A percentile compares a stretch with the other conserved stretches of the same genome.
Conservation (phyloP, 73 alveolate species). For the Tetrahymena elliotti region DNA sequence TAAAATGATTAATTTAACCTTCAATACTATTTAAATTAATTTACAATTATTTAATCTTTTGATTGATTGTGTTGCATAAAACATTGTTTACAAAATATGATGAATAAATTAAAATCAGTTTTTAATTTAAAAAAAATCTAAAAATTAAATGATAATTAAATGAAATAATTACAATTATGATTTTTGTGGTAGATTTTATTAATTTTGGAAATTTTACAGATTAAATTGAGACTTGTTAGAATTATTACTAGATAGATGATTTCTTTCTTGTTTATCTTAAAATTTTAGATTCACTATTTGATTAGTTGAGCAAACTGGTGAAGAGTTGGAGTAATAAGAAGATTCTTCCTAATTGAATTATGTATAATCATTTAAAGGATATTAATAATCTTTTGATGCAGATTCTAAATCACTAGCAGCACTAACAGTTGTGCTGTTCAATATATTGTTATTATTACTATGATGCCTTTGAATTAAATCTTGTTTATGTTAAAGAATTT, state of each 20-base stretch:
- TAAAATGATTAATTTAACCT: no score
- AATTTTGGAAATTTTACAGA: neutral
- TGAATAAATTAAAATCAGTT: no score
- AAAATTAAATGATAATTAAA: no score
- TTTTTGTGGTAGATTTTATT: neutral
- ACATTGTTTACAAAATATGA: no score
- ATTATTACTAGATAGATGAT: neutral
- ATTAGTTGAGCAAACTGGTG: neutral
- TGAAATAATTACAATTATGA: neutral
- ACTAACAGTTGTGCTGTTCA: neutral
- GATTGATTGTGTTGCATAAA: no score
- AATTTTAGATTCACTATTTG: neutral
- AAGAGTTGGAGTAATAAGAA: neutral
- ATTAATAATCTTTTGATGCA: neutral
- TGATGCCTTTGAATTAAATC: neutral
- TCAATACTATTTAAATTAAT: neutral
- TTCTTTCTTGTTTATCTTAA: neutral
- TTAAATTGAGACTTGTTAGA: neutral
- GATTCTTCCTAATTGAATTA: neutral
- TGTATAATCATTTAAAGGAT: neutral
- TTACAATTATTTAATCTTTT: no score
- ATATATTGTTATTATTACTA: neutral
- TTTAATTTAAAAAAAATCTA: no score
- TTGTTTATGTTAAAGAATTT: no score
- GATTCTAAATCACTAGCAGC: neutral